Evolutionary conservation across 2,329 filamentous ascomycete genomes (phyloP), one percentile per base, ranked within the genome.

Genomic region (Fusarium poae): DNA sequence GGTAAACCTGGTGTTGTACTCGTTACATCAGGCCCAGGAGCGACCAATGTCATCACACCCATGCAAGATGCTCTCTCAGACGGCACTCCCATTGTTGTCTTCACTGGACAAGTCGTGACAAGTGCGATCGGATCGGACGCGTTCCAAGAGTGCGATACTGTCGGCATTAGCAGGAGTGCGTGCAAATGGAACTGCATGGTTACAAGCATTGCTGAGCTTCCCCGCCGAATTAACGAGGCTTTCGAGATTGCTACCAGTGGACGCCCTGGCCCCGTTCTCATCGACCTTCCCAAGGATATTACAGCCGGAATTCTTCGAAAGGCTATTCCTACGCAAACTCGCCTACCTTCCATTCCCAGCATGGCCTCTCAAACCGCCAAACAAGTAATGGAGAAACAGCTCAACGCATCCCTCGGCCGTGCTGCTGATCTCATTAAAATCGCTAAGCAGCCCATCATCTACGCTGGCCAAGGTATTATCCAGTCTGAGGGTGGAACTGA

Each of bases 141-240:
- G 58, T 98, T 98, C 86, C 96, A 99, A 79, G 96, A 98, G 82
- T 94, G 94, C 62, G 96, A 99, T 77, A 90, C 97, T 39, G 35
- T 39, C 11, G 35, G 35, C n/a, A 39, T 39, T 39, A 39, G 35
- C 35, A 39, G 35, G 35, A 39, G 35, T 39, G 35, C 35, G 7
- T 39, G 35, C 35, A 98, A 98, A 84, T 99, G 96, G 96, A 98
- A 98, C 75, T 93, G 97, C 64, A 97, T 98, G 94, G 93, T 97
- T 49, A 97, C 97, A 86, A 95, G 91, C 79, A 90, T 97, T 57
- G 94, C 93, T 51, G 96, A 99, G 82, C 86, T 99, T 57, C 96
- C 96, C 51, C 89, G 92, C 75, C 89, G 95, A 70, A 98, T 98
- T 77, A 97, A 97, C 79, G 96, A 98, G 83, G 96, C 96, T 49